Evolutionary conservation across 306 rosid genomes (phyloP).

Genomic region (Medicago arabica): DNA sequence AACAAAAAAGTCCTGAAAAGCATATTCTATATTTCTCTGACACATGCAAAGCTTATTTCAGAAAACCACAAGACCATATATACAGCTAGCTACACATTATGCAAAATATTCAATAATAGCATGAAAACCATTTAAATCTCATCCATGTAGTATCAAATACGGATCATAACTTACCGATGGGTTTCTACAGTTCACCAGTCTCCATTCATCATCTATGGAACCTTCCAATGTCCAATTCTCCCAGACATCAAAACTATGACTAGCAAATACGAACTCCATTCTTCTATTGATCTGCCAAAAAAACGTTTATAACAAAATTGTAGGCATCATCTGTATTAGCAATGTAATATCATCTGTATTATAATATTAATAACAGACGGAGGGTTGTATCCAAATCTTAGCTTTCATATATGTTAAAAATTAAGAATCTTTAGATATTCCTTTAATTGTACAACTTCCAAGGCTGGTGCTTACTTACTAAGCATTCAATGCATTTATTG

Average conservation of each 20-base stretch:
- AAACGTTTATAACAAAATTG: constrained; percentile 30
- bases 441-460: too few species aligned
- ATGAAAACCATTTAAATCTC: constrained; percentile 20
- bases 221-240: constrained; percentile 92
- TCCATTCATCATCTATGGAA: constrained; percentile 88
- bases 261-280: constrained; percentile 94
- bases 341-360: too few species aligned
- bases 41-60: background rate
- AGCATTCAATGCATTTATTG: too few species aligned
- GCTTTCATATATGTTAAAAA: background rate
- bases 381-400: constrained; percentile 11
- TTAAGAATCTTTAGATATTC: too few species aligned
- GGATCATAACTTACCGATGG: constrained; percentile 57
- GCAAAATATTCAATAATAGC: constrained; percentile 13
- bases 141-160: constrained; percentile 11
- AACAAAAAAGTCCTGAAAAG: constrained; percentile 23
- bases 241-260: constrained; percentile 99
- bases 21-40: constrained; percentile 8
- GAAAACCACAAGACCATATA: constrained; percentile 28
- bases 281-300: constrained; percentile 86
- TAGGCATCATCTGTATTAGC: constrained; percentile 24
- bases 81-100: constrained; percentile 18
- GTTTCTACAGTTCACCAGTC: constrained; percentile 90
- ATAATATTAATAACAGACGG: constrained; percentile 24
- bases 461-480: too few species aligned